phyloP scores from a whole-genome alignment of 164 flowering plant species.

The Amborella trichopoda region DNA sequence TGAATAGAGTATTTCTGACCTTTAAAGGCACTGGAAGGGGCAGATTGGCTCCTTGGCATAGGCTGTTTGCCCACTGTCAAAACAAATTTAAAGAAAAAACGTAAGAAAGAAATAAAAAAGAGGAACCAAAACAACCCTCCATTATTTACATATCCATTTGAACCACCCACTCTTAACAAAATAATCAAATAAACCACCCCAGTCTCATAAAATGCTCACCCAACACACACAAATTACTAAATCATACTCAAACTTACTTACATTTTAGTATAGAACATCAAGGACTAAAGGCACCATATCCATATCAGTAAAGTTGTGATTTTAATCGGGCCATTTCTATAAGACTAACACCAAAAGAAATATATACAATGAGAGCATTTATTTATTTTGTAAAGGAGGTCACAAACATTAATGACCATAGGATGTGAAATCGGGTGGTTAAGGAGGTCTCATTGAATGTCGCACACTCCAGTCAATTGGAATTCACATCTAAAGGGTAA shows the following conservation, averaged over 20 bases:
- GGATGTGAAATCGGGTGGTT: too few species aligned
- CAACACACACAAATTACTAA: too few species aligned
- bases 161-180: neutral
- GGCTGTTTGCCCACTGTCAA: constrained; percentile 84
- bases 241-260: too few species aligned
- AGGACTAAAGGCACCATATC: too few species aligned
- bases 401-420: too few species aligned
- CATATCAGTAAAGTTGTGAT: too few species aligned
- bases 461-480: neutral
- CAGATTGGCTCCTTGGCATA: constrained; percentile 76
- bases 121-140: neutral
- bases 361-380: too few species aligned
- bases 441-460: neutral
- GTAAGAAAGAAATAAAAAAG: neutral
- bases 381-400: too few species aligned
- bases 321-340: too few species aligned
- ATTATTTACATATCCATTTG: too few species aligned
- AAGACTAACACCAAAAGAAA: too few species aligned
- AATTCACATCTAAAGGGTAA: neutral
- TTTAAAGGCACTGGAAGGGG: constrained; percentile 77
- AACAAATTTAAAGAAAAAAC: neutral
- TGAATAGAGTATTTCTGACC: constrained; percentile 34
- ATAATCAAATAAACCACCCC: neutral
- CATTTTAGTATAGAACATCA: too few species aligned
- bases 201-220: neutral